Evolutionary conservation across 2,329 filamentous ascomycete species (phyloP).

Genomic region (Amphichorda felina): DNA sequence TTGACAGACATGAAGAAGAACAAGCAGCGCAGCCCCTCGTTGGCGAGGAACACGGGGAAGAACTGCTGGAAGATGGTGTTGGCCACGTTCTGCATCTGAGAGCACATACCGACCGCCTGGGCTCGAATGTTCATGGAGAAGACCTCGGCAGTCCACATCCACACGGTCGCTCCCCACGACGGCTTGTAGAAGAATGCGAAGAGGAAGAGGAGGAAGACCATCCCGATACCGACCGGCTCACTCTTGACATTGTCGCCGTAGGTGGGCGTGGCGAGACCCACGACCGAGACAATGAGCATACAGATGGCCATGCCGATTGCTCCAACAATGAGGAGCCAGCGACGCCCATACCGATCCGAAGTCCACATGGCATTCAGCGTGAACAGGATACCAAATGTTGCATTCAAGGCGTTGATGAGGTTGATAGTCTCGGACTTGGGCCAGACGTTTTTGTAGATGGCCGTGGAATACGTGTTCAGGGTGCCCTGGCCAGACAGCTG

Average conservation of each 20-base stretch:
- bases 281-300: slow-evolving; percentile 50
- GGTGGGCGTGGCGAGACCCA: slow-evolving; percentile 37
- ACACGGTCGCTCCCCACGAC: slow-evolving; percentile 57
- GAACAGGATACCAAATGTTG: slow-evolving; percentile 61
- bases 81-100: slow-evolving; percentile 47
- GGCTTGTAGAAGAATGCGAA: slow-evolving; percentile 60
- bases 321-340: slow-evolving; percentile 57
- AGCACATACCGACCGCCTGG: slow-evolving; percentile 57
- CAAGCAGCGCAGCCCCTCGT: slow-evolving; percentile 32
- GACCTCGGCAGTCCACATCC: slow-evolving; percentile 60
- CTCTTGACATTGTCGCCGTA: slow-evolving; percentile 39
- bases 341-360: slow-evolving; percentile 58
- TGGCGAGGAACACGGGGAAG: slow-evolving; percentile 55
- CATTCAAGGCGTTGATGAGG: slow-evolving; percentile 64
- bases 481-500: slow-evolving; percentile 64
- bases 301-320: slow-evolving; percentile 57
- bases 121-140: slow-evolving; percentile 64
- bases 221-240: slow-evolving; percentile 49
- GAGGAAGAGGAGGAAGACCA: slow-evolving; percentile 55
- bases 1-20: slow-evolving; percentile 21
- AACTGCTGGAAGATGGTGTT: slow-evolving; percentile 60
- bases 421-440: slow-evolving; percentile 45
- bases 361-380: slow-evolving; percentile 65
- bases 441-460: slow-evolving; percentile 64
- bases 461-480: slow-evolving; percentile 61